These are phyloP conservation scores for Cutaneotrichosporon curvatum DNA, from an alignment of 1,284 basidiomycete genomes.

Conservation along the genomic window DNA sequence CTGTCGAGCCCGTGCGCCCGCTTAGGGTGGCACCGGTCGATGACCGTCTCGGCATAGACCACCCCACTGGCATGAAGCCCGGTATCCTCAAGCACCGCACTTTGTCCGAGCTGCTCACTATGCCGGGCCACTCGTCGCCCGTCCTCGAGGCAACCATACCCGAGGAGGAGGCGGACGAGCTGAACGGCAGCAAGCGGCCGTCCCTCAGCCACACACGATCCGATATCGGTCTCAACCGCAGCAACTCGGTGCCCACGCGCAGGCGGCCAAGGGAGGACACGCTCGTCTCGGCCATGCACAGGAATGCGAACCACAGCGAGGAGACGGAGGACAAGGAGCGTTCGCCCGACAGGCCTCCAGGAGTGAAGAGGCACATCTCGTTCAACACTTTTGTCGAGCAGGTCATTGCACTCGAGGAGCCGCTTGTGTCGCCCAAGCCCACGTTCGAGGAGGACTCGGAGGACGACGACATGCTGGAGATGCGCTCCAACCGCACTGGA, in stretches of 20 bases:
- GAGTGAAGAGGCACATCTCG: slow-evolving; percentile 70
- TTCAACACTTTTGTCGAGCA: slow-evolving; percentile 99
- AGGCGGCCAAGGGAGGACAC: slow-evolving; percentile 1
- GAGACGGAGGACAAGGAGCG: slow-evolving; percentile 2
- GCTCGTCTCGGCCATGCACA: neutral
- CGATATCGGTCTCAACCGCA: slow-evolving; percentile 61
- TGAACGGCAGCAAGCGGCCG: slow-evolving; percentile 27
- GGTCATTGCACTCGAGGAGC: slow-evolving; percentile 76
- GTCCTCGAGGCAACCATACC: slow-evolving; percentile 45
- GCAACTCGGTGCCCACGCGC: slow-evolving; percentile 23
- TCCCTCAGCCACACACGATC: slow-evolving; percentile 63
- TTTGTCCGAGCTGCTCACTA: slow-evolving; percentile 74
- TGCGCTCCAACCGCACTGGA: slow-evolving; percentile 45
- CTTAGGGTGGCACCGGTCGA: slow-evolving; percentile 51
- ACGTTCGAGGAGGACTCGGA: slow-evolving; percentile 44
- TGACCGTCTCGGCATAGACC: slow-evolving; percentile 52
- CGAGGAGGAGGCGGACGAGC: neutral
- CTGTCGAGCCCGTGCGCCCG: slow-evolving; percentile 58
- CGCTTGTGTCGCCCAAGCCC: slow-evolving; percentile 21
- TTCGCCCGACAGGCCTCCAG: slow-evolving; percentile 8
- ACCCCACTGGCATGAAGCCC: slow-evolving; percentile 58
- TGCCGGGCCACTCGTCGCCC: slow-evolving; percentile 51
- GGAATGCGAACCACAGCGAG: neutral
- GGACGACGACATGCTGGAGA: slow-evolving; percentile 59
- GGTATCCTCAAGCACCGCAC: slow-evolving; percentile 88